Base-by-base conservation (phyloP, 257 asterid genomes). In the Gynochthodes officinalis region DNA sequence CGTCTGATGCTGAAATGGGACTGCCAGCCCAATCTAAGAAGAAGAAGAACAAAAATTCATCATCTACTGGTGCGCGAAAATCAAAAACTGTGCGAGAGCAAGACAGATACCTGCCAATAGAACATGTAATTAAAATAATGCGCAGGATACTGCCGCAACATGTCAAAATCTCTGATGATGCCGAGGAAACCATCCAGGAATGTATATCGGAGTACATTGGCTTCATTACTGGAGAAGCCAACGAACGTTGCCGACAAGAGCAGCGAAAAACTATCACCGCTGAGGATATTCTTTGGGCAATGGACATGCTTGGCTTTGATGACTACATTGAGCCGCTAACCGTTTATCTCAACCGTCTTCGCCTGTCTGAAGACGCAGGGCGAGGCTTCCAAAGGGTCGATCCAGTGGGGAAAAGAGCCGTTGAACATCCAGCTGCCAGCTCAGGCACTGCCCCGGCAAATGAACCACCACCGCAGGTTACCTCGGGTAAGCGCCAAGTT, bases 31-130 rank as follows among this genome's bases (percentile, higher is more conserved):
- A 25, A 15, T 57, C 43, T 28, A 57, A 79, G 42, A 43, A 72
- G 28, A 82, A 77, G 82, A 79, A 73, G 14, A 48, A 69, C 82
- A 80, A 75, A 80, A 79, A 75, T 10, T 64, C 64, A 44, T 18
- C 62, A 32, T 7, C 64, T 0, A 2, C 74, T 16, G 86, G 77
- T 0, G 58, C 43, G 0, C 37, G 2, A 53, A 89, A 84, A 42
- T 52, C 77, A 0, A 96, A 89, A 60, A 74, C 83, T 0, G 92
- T 94, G 62, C 89, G 97, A 12, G 99, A 94, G 90, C 99, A 94
- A 64, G 98, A 94, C 66, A 85, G 98, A 0, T 94, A 91, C 92
- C 89, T 94, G 99, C 99, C 99, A 6, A 94, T 90, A 28, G 98
- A 98, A 0, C 91, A 94, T 46, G 96, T 94, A 66, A 90, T 94